These are phyloP conservation scores for Tylopilus sp. DNA, from an alignment of 768 basidiomycete genomes.

Conservation along the genomic window DNA sequence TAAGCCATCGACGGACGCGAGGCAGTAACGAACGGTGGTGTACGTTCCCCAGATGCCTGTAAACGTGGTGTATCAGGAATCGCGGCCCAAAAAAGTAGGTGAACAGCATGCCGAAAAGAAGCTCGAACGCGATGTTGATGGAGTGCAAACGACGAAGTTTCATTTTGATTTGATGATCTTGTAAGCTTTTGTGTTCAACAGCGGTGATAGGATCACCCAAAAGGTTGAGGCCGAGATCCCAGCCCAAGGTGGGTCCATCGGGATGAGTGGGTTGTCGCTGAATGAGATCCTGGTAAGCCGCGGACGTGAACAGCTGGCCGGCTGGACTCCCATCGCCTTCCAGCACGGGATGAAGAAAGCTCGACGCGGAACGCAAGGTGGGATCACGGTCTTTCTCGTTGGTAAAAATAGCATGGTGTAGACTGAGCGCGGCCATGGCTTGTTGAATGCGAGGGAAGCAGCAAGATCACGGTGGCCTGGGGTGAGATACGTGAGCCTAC, in stretches of 20 bases:
- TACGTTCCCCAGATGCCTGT: conserved; percentile 60
- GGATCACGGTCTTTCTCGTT: conserved; percentile 27
- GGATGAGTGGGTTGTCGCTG: conserved; percentile 43
- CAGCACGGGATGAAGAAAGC: conserved; percentile 18
- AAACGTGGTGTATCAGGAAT: not conserved
- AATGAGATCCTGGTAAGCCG: conserved; percentile 36
- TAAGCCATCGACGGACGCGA: conserved; percentile 51
- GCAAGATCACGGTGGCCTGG: conserved; percentile 10
- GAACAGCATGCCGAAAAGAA: conserved; percentile 35
- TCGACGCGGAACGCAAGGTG: conserved; percentile 17
- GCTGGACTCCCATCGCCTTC: conserved; percentile 16
- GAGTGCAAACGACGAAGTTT: conserved; percentile 34
- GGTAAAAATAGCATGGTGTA: conserved; percentile 52
- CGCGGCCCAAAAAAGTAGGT: not conserved
- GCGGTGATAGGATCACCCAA: conserved; percentile 30
- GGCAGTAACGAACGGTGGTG: conserved; percentile 60
- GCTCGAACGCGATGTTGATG: conserved; percentile 27
- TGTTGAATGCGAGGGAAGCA: conserved; percentile 14
- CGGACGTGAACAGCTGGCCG: conserved; percentile 15
- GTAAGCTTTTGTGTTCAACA: conserved; percentile 29
- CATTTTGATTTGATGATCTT: conserved; percentile 27
- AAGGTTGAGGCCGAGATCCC: conserved; percentile 30
- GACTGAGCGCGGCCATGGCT: conserved; percentile 57
- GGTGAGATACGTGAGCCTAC: conserved; percentile 9
- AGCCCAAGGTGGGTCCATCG: conserved; percentile 30